A percentile compares a stretch with the other conserved stretches of the same genome.
These are phyloP conservation scores for Stromatinia cepivora DNA, from an alignment of 2,329 filamentous ascomycete species.

Conservation along the genomic window DNA sequence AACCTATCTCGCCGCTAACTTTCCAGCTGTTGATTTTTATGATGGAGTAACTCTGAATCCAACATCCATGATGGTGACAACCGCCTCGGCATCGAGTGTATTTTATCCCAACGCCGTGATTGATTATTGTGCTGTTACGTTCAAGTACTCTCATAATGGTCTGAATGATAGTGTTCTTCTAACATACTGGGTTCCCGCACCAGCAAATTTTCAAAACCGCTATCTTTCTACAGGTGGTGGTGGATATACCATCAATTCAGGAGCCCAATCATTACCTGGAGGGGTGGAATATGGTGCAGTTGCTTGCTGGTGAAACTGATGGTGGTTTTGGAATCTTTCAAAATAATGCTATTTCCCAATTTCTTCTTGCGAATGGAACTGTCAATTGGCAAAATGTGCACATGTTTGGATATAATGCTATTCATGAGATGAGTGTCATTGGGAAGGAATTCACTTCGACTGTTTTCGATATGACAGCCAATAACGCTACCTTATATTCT, in stretches of 20 bases:
- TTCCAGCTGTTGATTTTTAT: slow-evolving; percentile 7
- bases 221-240: slow-evolving; percentile 51
- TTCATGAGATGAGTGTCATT: slow-evolving; percentile 43
- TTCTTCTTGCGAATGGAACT: slow-evolving; percentile 45
- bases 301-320: slow-evolving; percentile 49
- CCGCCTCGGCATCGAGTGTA: slow-evolving; percentile 37
- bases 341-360: slow-evolving; percentile 43
- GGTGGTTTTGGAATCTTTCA: slow-evolving; percentile 52
- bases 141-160: slow-evolving; percentile 49
- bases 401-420: slow-evolving; percentile 45
- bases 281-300: slow-evolving; percentile 51
- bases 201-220: slow-evolving; percentile 47
- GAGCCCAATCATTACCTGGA: slow-evolving; percentile 40
- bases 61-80: slow-evolving; percentile 43
- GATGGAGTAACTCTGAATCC: slow-evolving; percentile 34
- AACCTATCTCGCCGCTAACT: slow-evolving; percentile 1
- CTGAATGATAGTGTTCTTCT: slow-evolving; percentile 42
- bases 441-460: slow-evolving; percentile 48
- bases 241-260: slow-evolving; percentile 48
- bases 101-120: slow-evolving; percentile 41
- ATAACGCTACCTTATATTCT: slow-evolving; percentile 26
- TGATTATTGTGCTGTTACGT: slow-evolving; percentile 50
- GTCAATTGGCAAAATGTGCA: slow-evolving; percentile 32
- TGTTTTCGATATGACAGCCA: slow-evolving; percentile 42
- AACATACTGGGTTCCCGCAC: slow-evolving; percentile 47